Percentiles rank a stretch among this genome's conserved stretches.
Conservation (phyloP, 2,329 filamentous ascomycete species). For the Ophiostoma australiae region DNA sequence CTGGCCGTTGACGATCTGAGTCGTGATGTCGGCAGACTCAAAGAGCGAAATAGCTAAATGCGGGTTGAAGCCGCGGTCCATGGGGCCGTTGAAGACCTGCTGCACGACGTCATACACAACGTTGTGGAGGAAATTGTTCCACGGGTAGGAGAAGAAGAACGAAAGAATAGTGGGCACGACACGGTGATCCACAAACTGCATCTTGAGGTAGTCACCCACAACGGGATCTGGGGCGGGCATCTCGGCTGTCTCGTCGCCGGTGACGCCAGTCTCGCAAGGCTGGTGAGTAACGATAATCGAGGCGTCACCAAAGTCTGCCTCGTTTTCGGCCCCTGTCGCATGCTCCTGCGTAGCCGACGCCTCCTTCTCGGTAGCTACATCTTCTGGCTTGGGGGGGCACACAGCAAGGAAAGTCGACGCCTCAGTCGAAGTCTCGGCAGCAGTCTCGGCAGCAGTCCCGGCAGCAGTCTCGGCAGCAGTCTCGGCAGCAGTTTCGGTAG, state of each 20-base stretch:
- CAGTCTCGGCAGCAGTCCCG: too few relatives aligned
- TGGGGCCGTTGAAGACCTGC: slow-evolving; percentile 96
- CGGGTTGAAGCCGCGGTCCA: slow-evolving; percentile 93
- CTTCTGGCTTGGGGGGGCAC: slow-evolving; percentile 11
- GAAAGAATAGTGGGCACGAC: slow-evolving; percentile 96
- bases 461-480: background rate
- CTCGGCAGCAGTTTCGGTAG: background rate
- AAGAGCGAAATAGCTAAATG: slow-evolving; percentile 88
- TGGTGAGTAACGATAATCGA: slow-evolving; percentile 32
- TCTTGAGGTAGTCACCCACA: slow-evolving; percentile 91
- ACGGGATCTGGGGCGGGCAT: slow-evolving; percentile 53
- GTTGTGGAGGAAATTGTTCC: slow-evolving; percentile 99
- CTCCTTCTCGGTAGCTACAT: background rate
- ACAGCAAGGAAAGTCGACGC: background rate
- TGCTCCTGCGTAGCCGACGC: background rate
- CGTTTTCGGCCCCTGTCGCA: slow-evolving; percentile 20
- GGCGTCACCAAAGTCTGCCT: slow-evolving; percentile 30
- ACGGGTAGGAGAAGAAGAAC: slow-evolving; percentile 97
- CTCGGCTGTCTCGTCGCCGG: slow-evolving; percentile 4
- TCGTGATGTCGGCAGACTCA: slow-evolving; percentile 81
- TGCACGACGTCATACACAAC: slow-evolving; percentile 99
- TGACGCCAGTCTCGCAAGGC: slow-evolving; percentile 20
- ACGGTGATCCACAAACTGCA: slow-evolving; percentile 89
- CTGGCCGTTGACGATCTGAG: slow-evolving; percentile 88
- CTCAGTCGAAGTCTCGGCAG: background rate